Evolutionary conservation across 768 basidiomycete genomes (phyloP), one percentile per base, ranked within the genome.

Genomic region (Agrocybe chaxingu): DNA sequence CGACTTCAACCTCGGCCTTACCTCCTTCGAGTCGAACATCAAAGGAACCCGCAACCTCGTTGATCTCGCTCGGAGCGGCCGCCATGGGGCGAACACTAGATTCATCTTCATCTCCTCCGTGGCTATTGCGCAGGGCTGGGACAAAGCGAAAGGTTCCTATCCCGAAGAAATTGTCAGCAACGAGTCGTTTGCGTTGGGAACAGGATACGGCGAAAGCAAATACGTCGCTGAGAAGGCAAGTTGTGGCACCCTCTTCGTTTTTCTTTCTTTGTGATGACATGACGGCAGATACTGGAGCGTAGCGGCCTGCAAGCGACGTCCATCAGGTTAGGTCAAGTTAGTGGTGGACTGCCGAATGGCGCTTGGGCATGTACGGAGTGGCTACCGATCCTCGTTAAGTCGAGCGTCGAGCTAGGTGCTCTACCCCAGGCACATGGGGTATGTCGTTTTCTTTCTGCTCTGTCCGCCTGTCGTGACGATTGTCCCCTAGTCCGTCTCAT

Each of bases 1-100:
- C 9, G 70, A 78, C 42, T 76, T 77, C 56, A 78, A 76, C 45
- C 36, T 70, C 24, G 50, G 66, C 0, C 55, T 78, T 6, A 60
- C 68, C 2, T 73, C 75, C 1, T 73, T 76, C 39, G 76, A 75
- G 40, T 62, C 69, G 1, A 66, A 60, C 47, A 61, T 78, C 8
- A 59, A 58, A 7, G 70, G 70, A 2, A 67, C 68, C 2, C 68
- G 71, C 8, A 67, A 73, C 36, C 53, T 69, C 30, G 54, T 66
- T 16, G 69, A 73, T 44, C 62, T 79, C n/a, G 64, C 66, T 2
- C 62, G 68, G 0, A 56, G 57, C 4, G 70, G 67, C 11, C 53
- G 45, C 4, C 51, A 41, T 36, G 30, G 51, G 3, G 10, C 29
- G 24, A 63, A 62, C 10, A 62, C 69, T 2, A 62, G 64, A 8